These are phyloP conservation scores for Thymus mandschuricus DNA, from an alignment of 257 asterid genomes.

Conservation along the genomic window DNA sequence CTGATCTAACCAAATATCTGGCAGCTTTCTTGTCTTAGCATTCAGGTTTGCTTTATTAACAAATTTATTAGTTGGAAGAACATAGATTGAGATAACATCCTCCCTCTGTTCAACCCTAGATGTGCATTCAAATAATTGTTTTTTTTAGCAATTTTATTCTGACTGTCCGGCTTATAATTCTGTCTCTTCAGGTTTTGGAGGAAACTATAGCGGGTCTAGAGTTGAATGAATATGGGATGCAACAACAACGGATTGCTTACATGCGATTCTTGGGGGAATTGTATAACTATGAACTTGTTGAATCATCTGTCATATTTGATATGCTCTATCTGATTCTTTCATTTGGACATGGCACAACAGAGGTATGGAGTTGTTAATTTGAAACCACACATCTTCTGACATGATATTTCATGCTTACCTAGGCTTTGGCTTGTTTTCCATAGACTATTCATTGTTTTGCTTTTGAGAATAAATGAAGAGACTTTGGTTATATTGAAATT, in stretches of 20 bases:
- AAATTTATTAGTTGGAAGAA: slow-evolving; percentile 5
- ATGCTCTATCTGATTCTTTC: slow-evolving; percentile 76
- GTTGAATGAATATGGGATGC: slow-evolving; percentile 92
- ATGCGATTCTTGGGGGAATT: slow-evolving; percentile 97
- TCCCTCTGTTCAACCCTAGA: slow-evolving; percentile 8
- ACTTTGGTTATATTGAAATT: slow-evolving; percentile 13
- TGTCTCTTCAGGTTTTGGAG: slow-evolving; percentile 78
- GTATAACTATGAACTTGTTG: slow-evolving; percentile 95
- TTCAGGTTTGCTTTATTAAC: slow-evolving; percentile 11
- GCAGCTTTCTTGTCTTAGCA: slow-evolving; percentile 12
- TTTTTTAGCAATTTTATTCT: slow-evolving; percentile 13
- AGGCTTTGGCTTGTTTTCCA: slow-evolving; percentile 14
- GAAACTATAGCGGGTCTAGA: slow-evolving; percentile 89
- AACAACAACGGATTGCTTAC: slow-evolving; percentile 87
- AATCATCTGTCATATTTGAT: slow-evolving; percentile 93
- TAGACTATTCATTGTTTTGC: slow-evolving; percentile 21
- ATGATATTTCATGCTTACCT: slow-evolving; percentile 16
- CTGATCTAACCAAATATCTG: slow-evolving; percentile 3
- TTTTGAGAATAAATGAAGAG: background rate
- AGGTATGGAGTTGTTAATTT: slow-evolving; percentile 55
- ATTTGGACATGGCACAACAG: slow-evolving; percentile 90
- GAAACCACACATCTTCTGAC: background rate
- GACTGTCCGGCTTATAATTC: slow-evolving; percentile 16
- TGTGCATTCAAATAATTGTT: slow-evolving; percentile 5
- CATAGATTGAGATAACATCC: slow-evolving; percentile 16